Conservation (phyloP, 2,329 filamentous ascomycete species). For the Diaporthe citri region DNA sequence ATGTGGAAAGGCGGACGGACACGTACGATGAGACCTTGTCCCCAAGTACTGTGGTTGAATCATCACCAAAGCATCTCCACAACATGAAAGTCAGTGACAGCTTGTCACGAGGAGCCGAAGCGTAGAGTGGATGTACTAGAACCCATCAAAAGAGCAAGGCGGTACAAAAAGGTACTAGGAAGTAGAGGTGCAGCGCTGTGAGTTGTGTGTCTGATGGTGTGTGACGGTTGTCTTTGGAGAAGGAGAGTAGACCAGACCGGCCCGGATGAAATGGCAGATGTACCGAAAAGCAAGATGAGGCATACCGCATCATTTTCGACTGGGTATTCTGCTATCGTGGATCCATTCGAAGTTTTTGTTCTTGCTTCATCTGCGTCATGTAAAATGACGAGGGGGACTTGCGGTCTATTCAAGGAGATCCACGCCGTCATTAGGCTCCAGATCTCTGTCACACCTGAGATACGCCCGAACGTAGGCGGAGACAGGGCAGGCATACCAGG, state of each 20-base stretch:
- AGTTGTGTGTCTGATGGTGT: constrained; percentile 17
- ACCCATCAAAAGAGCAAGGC: neutral
- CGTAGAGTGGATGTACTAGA: constrained; percentile 12
- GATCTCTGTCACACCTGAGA: constrained; percentile 37
- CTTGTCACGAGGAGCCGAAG: constrained; percentile 22
- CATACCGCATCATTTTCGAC: constrained; percentile 31
- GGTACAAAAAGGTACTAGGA: constrained; percentile 31
- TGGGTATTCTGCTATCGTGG: constrained; percentile 27
- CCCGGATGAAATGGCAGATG: constrained; percentile 28
- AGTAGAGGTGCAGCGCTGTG: constrained; percentile 14
- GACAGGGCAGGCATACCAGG: constrained; percentile 7
- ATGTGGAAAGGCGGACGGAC: neutral
- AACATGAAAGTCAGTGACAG: constrained; percentile 32
- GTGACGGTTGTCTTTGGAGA: constrained; percentile 17
- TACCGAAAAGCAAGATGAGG: constrained; percentile 34
- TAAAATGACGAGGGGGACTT: constrained; percentile 22
- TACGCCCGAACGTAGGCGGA: constrained; percentile 21
- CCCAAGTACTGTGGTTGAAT: constrained; percentile 20
- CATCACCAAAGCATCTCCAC: constrained; percentile 26
- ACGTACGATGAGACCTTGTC: constrained; percentile 13
- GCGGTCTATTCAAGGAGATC: constrained; percentile 24
- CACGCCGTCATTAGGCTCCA: constrained; percentile 35
- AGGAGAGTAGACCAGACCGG: constrained; percentile 21
- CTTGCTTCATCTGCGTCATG: constrained; percentile 5
- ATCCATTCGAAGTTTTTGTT: constrained; percentile 26